Evolutionary conservation across 306 rosid genomes (phyloP).

Genomic region (Luffa aegyptiaca): DNA sequence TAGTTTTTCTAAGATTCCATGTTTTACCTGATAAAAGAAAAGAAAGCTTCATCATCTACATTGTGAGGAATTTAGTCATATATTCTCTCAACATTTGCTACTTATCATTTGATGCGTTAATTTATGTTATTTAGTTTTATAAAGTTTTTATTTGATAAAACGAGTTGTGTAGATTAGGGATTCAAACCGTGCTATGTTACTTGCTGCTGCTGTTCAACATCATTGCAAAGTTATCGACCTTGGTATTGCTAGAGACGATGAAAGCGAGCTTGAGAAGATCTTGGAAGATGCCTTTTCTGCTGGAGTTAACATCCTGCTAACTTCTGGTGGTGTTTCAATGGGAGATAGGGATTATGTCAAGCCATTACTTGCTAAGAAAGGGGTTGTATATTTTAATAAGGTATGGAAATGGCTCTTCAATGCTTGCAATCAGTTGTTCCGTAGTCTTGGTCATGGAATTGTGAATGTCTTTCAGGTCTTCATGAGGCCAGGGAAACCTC

Average conservation of each 20-base stretch:
- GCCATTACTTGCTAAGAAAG: conserved; percentile 69
- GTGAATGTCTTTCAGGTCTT: conserved; percentile 38
- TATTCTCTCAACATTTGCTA: neutral
- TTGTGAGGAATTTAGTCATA: neutral
- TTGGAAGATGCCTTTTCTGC: conserved; percentile 63
- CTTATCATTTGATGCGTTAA: neutral
- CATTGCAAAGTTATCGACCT: conserved; percentile 75
- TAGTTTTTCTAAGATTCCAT: neutral
- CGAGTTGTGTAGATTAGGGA: conserved; percentile 71
- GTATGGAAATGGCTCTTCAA: conserved; percentile 18
- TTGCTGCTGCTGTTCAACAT: conserved; percentile 66
- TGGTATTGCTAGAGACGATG: conserved; percentile 74
- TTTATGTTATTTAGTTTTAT: neutral
- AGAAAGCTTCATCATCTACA: neutral
- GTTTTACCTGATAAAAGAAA: neutral
- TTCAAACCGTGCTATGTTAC: conserved; percentile 87
- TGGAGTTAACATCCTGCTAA: conserved; percentile 69
- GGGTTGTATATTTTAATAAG: conserved; percentile 61
- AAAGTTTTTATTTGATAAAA: neutral
- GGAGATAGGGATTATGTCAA: conserved; percentile 91
- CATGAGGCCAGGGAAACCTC: conserved; percentile 91
- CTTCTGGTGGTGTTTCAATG: conserved; percentile 99
- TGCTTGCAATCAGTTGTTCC: neutral
- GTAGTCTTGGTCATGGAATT: neutral
- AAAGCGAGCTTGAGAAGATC: conserved; percentile 52